phyloP scores from a whole-genome alignment of 2,329 filamentous ascomycete species.

The Phialophora verrucosa region DNA sequence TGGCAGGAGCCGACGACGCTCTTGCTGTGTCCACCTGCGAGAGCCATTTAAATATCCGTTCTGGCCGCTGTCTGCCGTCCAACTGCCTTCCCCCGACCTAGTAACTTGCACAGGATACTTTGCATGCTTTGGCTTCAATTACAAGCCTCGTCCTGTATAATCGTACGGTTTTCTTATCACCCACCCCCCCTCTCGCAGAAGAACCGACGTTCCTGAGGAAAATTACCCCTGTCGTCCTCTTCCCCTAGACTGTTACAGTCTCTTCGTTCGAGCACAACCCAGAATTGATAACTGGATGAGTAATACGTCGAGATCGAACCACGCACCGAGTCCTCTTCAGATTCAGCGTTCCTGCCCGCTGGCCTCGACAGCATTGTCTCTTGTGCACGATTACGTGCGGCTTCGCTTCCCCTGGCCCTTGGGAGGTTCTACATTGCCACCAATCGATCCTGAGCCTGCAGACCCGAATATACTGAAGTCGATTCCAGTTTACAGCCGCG shows the following conservation, averaged over 20 bases:
- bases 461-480: neutral
- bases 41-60: neutral
- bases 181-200: neutral
- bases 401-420: neutral
- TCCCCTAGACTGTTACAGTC: neutral
- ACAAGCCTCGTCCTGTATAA: neutral
- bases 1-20: neutral
- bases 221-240: neutral
- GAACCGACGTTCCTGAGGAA: too few species aligned
- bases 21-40: neutral
- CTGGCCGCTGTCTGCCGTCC: neutral
- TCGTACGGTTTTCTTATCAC: conserved; percentile 3
- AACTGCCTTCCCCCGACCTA: neutral
- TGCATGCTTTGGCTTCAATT: conserved; percentile 1
- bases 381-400: neutral
- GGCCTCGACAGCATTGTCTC: neutral
- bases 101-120: conserved; percentile 1
- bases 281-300: neutral
- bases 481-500: neutral
- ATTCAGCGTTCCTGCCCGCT: neutral
- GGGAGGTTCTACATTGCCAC: neutral
- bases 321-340: neutral
- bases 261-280: neutral
- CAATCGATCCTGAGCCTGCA: neutral
- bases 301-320: neutral